These are phyloP conservation scores for Lentinus brumalis DNA, from an alignment of 768 basidiomycete species.

Conservation along the genomic window DNA sequence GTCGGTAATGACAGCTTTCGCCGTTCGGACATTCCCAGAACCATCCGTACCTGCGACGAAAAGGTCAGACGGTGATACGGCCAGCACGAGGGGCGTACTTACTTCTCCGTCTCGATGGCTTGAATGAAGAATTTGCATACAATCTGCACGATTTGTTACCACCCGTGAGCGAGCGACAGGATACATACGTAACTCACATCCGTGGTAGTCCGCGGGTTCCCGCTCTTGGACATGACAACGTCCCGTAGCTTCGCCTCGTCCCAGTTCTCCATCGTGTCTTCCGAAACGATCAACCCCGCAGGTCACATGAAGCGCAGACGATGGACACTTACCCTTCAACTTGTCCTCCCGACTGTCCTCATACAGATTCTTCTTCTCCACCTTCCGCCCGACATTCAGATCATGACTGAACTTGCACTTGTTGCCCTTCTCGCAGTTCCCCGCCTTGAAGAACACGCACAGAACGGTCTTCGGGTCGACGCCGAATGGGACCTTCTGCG, in stretches of 20 bases:
- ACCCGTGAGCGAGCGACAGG: not conserved
- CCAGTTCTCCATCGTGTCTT: conserved; percentile 98
- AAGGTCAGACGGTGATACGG: not conserved
- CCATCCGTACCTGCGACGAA: conserved; percentile 73
- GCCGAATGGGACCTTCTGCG: conserved; percentile 90
- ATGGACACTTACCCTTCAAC: conserved; percentile 53
- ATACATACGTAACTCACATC: conserved; percentile 57
- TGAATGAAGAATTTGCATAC: conserved; percentile 98
- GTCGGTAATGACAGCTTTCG: conserved; percentile 88
- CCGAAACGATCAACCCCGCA: not conserved
- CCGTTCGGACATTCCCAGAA: conserved; percentile 96
- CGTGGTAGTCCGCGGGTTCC: conserved; percentile 89
- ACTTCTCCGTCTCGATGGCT: conserved; percentile 91
- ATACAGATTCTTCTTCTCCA: conserved; percentile 95
- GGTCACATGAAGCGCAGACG: not conserved
- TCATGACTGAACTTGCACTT: conserved; percentile 99
- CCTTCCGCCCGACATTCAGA: conserved; percentile 83
- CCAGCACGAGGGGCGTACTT: conserved; percentile 22
- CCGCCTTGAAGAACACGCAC: conserved; percentile 91
- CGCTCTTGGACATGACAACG: conserved; percentile 87
- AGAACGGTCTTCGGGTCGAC: conserved; percentile 95
- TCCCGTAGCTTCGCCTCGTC: conserved; percentile 89
- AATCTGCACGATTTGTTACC: conserved; percentile 52
- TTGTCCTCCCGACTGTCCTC: conserved; percentile 86
- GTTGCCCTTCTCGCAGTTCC: conserved; percentile 88